Conservation (phyloP, 2,329 filamentous ascomycete species). For the Talaromyces sp. region DNA sequence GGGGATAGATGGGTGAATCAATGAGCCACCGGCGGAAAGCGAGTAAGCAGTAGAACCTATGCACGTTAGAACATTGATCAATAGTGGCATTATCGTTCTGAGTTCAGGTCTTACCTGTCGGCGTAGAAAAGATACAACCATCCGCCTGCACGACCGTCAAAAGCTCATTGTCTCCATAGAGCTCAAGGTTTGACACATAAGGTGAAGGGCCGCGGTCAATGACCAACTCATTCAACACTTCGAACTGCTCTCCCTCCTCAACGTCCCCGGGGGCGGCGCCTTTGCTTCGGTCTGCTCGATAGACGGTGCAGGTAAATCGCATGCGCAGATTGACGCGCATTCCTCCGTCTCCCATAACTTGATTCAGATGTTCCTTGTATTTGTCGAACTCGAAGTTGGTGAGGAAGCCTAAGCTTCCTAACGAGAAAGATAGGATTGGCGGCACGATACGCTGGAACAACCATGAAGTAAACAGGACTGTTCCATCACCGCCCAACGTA, state of each 20-base stretch:
- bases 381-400: constrained; percentile 94
- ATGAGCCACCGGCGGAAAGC: constrained; percentile 86
- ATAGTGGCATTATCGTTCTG: not conserved
- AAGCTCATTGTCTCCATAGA: constrained; percentile 92
- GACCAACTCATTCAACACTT: constrained; percentile 96
- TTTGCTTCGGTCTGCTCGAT: constrained; percentile 59
- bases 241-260: constrained; percentile 91
- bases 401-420: constrained; percentile 89
- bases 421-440: constrained; percentile 83
- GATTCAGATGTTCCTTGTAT: constrained; percentile 82
- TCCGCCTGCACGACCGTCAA: constrained; percentile 95
- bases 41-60: constrained; percentile 83
- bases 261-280: constrained; percentile 54
- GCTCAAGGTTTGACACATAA: constrained; percentile 93
- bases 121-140: constrained; percentile 95
- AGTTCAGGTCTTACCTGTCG: constrained; percentile 59
- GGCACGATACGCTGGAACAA: constrained; percentile 94
- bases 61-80: constrained; percentile 12
- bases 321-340: constrained; percentile 98
- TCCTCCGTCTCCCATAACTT: constrained; percentile 86
- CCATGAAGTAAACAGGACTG: constrained; percentile 93
- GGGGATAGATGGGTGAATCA: constrained; percentile 94
- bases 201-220: constrained; percentile 95
- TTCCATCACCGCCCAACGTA: constrained; percentile 92
- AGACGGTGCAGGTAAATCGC: constrained; percentile 98